Base-by-base conservation (phyloP, 192 early-diverging fungal species). In the Dimargaris xerosporica region DNA sequence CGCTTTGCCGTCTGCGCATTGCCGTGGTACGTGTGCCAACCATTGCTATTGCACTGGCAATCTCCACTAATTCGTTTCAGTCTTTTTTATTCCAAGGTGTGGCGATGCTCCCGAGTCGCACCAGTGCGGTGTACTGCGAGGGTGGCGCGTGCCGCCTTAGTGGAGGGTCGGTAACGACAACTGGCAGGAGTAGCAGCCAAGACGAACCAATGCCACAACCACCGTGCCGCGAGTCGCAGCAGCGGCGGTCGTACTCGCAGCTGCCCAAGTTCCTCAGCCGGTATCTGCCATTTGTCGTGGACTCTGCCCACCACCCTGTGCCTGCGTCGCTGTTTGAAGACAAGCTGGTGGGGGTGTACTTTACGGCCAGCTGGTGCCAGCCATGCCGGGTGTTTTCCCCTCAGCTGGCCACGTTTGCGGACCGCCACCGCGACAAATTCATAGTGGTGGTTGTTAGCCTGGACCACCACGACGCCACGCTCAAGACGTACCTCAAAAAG, bases 311-410 rank as follows among this genome's bases (percentile, higher is more conserved):
- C 56, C 1, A 39, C 10, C 17, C 41, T 3, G 56, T 59, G 41
- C 56, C 56, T 0, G 16, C 16, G 13, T 5, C 15, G 17, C 26
- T 9, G 5, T 15, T 30, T 15, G 31, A 41, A 34, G 56, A 34
- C 16, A 59, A 59, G 23, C 4, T 59, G 17, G 41, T 59, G 3
- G 56, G 34, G 23, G 3, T 59, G 26, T 59, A 41, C 41, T 59
- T 59, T 59, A 39, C 31, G 16, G 56, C 56, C 56, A 59, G 34
- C 41, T 59, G 56, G 56, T 59, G 56, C 31, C 31, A 41, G 15
- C 56, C 56, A 9, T 59, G 56, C 23, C 56, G 16, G 17, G 16
- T 5, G 5, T 59, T 59, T 29, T 30, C 56, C 2, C 56, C 56
- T 10, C 31, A 3, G 19, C 15, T 59, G 34, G 34, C 12, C 56